Conservation (phyloP, 176 grass and related monocot species). For the Avena sativa region DNA sequence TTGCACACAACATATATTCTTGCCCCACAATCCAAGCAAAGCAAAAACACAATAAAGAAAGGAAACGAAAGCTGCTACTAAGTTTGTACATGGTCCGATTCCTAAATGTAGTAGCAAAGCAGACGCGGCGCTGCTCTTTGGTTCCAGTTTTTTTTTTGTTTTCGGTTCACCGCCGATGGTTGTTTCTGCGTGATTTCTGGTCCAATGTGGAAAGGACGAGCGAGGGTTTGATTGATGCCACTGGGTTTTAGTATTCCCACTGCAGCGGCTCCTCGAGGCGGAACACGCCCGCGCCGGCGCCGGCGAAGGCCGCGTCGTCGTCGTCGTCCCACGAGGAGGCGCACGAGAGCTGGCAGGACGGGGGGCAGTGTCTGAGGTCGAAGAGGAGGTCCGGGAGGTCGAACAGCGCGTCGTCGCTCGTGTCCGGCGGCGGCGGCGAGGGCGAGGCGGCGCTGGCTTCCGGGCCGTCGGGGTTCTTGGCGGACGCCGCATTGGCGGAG, state of each 20-base stretch:
- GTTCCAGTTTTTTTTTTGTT: not conserved
- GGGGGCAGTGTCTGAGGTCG: constrained; percentile 50
- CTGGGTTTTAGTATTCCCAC: constrained; percentile 55
- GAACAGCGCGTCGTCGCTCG: constrained; percentile 61
- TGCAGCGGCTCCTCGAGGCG: constrained; percentile 66
- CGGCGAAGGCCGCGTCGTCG: constrained; percentile 36
- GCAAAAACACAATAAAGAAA: constrained; percentile 10
- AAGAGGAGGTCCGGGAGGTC: constrained; percentile 72
- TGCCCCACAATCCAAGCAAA: constrained; percentile 65
- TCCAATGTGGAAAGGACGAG: not conserved
- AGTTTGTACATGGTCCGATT: constrained; percentile 40
- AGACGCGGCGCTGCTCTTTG: not conserved
- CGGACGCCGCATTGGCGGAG: constrained; percentile 36
- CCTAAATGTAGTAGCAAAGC: constrained; percentile 45
- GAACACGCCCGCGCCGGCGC: constrained; percentile 38
- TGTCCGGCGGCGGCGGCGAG: not conserved
- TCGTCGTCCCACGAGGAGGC: constrained; percentile 54
- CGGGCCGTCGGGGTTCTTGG: not conserved
- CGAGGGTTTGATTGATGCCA: not conserved
- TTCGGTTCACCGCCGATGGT: not conserved
- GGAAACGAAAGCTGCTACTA: not conserved
- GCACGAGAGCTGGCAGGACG: constrained; percentile 53
- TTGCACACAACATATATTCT: constrained; percentile 57
- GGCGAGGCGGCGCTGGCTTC: constrained; percentile 16
- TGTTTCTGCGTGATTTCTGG: not conserved